phyloP scores from a whole-genome alignment of 2,329 filamentous ascomycete genomes.

The Aspergillus clavatus region DNA sequence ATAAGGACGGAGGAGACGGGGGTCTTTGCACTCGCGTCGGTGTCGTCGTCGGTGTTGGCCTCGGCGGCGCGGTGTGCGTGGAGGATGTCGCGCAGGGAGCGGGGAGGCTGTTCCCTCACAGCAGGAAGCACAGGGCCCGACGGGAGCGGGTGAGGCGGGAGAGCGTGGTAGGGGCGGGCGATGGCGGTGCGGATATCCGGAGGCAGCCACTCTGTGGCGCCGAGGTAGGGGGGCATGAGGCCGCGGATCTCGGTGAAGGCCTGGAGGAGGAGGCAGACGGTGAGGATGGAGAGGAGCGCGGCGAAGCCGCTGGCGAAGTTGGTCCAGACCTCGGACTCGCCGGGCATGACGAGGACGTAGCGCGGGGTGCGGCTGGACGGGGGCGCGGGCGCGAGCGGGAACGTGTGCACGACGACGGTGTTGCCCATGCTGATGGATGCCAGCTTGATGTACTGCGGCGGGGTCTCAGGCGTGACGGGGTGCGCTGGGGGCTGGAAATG shows the following conservation, averaged over 20 bases:
- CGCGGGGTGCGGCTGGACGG: slow-evolving; percentile 50
- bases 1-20: slow-evolving; percentile 1
- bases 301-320: slow-evolving; percentile 54
- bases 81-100: slow-evolving; percentile 3
- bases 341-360: slow-evolving; percentile 64
- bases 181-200: slow-evolving; percentile 41
- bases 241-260: slow-evolving; percentile 59
- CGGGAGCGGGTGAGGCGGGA: slow-evolving; percentile 17
- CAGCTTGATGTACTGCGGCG: slow-evolving; percentile 64
- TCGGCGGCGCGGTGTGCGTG: background rate
- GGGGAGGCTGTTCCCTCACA: slow-evolving; percentile 2
- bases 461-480: slow-evolving; percentile 45
- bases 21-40: slow-evolving; percentile 1
- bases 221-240: slow-evolving; percentile 52
- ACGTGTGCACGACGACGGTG: slow-evolving; percentile 71
- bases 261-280: slow-evolving; percentile 60
- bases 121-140: background rate
- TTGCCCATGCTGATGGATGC: slow-evolving; percentile 78
- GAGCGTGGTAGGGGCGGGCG: slow-evolving; percentile 37
- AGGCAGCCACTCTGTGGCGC: slow-evolving; percentile 54
- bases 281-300: slow-evolving; percentile 56
- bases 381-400: slow-evolving; percentile 57
- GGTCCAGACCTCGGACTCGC: slow-evolving; percentile 49
- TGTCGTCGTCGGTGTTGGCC: background rate
- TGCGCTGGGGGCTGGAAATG: slow-evolving; percentile 49